phyloP scores from a whole-genome alignment of 2,329 filamentous ascomycete genomes.

The Lecanoromycetidae sp. region DNA sequence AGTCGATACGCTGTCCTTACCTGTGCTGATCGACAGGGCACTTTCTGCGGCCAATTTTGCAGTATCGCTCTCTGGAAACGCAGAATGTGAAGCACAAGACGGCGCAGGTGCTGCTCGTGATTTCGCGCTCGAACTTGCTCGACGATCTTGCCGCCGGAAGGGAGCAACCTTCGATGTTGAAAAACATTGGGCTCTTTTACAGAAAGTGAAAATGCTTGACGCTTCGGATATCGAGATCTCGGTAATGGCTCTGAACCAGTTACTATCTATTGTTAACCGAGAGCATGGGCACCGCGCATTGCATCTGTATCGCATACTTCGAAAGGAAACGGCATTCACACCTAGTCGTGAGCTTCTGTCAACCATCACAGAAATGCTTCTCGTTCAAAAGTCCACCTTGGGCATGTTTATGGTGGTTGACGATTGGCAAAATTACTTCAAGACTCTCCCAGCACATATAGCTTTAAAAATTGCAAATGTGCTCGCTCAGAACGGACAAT shows the following conservation, averaged over 20 bases:
- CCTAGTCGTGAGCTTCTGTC: constrained; percentile 5
- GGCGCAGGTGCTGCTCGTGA: constrained; percentile 5
- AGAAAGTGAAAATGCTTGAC: neutral
- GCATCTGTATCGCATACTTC: constrained; percentile 1
- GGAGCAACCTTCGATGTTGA: neutral
- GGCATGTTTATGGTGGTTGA: constrained; percentile 31
- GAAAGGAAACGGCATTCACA: constrained; percentile 2
- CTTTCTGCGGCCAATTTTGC: constrained; percentile 9
- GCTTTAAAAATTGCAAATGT: constrained; percentile 26
- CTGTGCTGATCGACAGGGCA: constrained; percentile 8
- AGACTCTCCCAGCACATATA: constrained; percentile 26
- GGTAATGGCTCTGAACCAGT: constrained; percentile 1
- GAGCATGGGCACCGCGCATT: constrained; percentile 1
- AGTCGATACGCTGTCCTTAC: constrained; percentile 9
- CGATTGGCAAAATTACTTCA: constrained; percentile 25
- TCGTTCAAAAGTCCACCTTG: constrained; percentile 15
- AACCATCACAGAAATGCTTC: neutral
- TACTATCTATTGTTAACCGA: constrained; percentile 1
- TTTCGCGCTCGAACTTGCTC: constrained; percentile 13
- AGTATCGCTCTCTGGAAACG: neutral
- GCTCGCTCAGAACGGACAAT: constrained; percentile 37
- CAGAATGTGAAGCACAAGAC: neutral
- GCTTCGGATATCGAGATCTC: neutral
- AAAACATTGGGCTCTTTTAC: neutral
- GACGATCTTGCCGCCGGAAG: neutral